These are phyloP conservation scores for Serendipita sp. DNA, from an alignment of 768 basidiomycete genomes.

Conservation along the genomic window DNA sequence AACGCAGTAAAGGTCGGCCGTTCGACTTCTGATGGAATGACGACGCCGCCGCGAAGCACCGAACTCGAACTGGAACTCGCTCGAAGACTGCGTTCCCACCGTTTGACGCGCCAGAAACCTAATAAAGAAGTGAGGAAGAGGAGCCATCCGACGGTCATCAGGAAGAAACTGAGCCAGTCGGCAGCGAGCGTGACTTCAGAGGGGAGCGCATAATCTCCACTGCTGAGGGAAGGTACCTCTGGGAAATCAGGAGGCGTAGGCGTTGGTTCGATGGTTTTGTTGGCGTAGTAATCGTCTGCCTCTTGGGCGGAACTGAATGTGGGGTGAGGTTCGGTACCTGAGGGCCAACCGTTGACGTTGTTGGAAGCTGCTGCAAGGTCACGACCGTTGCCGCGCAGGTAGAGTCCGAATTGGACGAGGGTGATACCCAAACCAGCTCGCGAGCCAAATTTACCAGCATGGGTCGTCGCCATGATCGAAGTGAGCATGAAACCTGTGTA, in stretches of 20 bases:
- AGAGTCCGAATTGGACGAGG: conserved; percentile 82
- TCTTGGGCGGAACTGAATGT: conserved; percentile 10
- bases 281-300: conserved; percentile 3
- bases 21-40: not conserved
- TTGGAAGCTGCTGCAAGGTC: not conserved
- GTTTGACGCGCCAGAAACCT: conserved; percentile 70
- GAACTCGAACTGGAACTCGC: conserved; percentile 15
- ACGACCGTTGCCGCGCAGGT: conserved; percentile 28
- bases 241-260: not conserved
- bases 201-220: conserved; percentile 13
- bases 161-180: conserved; percentile 81
- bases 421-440: conserved; percentile 92
- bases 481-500: conserved; percentile 21
- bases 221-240: conserved; percentile 14
- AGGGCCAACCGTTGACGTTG: conserved; percentile 4
- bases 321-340: conserved; percentile 7
- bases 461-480: conserved; percentile 39
- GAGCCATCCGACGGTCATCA: conserved; percentile 94
- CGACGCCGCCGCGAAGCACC: conserved; percentile 4
- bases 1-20: conserved; percentile 23
- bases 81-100: conserved; percentile 62
- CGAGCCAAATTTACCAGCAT: conserved; percentile 86
- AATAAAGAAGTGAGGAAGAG: conserved; percentile 68
- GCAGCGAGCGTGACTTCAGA: conserved; percentile 24
- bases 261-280: not conserved